Conservation (phyloP, 306 rosid species). For the Quillaja saponaria region DNA sequence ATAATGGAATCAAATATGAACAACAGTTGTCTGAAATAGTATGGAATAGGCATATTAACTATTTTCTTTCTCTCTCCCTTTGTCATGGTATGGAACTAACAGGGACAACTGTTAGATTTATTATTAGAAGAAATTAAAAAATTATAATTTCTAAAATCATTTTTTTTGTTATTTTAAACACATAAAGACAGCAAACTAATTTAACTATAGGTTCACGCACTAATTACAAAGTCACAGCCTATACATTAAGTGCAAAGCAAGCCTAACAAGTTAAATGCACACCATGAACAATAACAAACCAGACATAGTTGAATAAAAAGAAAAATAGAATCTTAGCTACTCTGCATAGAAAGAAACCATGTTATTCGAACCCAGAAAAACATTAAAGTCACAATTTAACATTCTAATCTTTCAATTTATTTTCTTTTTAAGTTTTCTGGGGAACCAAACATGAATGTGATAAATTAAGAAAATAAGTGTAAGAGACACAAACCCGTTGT, state of each 20-base stretch:
- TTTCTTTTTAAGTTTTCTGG: conserved; percentile 20
- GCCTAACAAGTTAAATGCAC: conserved; percentile 1
- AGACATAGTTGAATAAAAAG: background rate
- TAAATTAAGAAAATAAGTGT: background rate
- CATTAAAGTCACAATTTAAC: conserved; percentile 12
- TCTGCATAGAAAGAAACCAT: conserved; percentile 15
- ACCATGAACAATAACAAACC: conserved; percentile 2
- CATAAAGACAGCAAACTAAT: background rate
- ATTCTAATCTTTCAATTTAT: background rate
- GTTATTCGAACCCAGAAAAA: conserved; percentile 25
- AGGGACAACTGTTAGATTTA: background rate
- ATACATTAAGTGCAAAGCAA: conserved; percentile 6
- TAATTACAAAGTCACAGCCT: conserved; percentile 7
- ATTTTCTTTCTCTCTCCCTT: background rate
- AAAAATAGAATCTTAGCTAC: background rate
- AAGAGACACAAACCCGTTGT: conserved; percentile 54
- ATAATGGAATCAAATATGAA: background rate
- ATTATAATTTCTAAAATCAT: background rate
- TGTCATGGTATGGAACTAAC: background rate
- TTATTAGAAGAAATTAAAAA: conserved; percentile 1
- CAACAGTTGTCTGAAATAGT: background rate
- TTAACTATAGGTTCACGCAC: background rate
- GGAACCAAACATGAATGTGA: background rate
- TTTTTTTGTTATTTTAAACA: too few species aligned
- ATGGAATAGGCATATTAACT: background rate